Base-by-base conservation (phyloP, 108 stramenopile species). In the Skeletonema potamos region DNA sequence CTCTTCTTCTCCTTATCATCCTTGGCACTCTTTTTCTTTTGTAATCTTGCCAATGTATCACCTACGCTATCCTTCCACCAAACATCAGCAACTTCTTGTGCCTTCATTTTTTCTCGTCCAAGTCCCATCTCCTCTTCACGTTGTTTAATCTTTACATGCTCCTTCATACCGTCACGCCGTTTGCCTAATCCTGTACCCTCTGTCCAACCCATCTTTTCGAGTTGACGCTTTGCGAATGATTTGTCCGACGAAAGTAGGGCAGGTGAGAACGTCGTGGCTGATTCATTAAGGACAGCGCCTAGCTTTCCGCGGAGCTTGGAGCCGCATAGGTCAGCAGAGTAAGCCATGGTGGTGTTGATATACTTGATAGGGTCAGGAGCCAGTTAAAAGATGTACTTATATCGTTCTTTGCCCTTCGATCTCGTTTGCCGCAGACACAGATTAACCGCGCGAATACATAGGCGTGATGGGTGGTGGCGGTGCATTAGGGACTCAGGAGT, bases 151-250 rank as follows among this genome's bases (percentile, higher is more conserved):
- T 76, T 77, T 26, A 97, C 84, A 73, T 97, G 96, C 8, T 84
- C 83, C 4, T 77, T 55, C 37, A 92, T 88, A n/a, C 96, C 96
- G 29, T 92, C 66, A 9, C 89, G 77, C 24, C 86, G 73, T 79
- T 94, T 97, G 27, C 96, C 96, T 11, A 97, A 70, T 20, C 96
- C 96, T 17, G 89, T 85, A 10, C 94, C 94, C 74, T 94, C 89
- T 33, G 65, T 86, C 96, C 96, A 97, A 32, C 96, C 96, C 87
- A 97, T 87, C 64, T 91, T 91, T 66, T 85, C 83, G 58, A 95
- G 64, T 70, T 92, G 93, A 13, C 68, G 73, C 36, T 75, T 68
- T n/a, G 93, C 93, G 68, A 92, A 92, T 22, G 76, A 80, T 36
- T 66, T 37, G 7, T 79, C 41, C 3, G 75, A 68, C n/a, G 81